Evolutionary conservation across 306 rosid genomes (phyloP).

Genomic region (Benincasa hispida): DNA sequence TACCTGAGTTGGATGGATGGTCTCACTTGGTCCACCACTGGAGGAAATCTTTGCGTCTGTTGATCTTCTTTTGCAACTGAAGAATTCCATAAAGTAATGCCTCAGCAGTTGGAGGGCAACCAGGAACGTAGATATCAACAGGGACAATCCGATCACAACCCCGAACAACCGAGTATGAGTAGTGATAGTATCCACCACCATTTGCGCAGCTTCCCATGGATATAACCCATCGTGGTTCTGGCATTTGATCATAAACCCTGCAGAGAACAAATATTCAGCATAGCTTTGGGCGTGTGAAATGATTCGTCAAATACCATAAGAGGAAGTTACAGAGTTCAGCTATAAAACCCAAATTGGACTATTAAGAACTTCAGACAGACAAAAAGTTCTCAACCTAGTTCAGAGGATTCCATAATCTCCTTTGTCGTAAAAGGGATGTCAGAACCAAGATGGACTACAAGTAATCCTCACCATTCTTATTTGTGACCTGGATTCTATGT

Average conservation of each 20-base stretch:
- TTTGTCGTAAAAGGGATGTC: background rate
- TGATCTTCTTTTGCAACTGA: conserved; percentile 96
- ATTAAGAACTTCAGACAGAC: background rate
- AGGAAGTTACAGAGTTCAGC: background rate
- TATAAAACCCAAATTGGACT: background rate
- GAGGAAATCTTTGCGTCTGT: conserved; percentile 94
- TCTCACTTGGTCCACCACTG: conserved; percentile 91
- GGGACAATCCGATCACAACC: conserved; percentile 97
- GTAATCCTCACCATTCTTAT: background rate
- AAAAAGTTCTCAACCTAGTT: background rate
- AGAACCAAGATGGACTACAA: background rate
- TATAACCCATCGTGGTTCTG: conserved; percentile 95
- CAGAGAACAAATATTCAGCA: background rate
- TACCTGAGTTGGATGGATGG: background rate
- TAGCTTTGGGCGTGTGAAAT: background rate
- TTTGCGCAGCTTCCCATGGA: conserved; percentile 99
- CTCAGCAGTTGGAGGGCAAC: conserved; percentile 98
- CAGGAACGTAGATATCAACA: conserved; percentile 90
- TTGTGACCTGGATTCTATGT: background rate
- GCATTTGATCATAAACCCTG: conserved; percentile 99
- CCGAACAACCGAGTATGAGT: conserved; percentile 84
- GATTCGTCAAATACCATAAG: background rate
- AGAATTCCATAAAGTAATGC: conserved; percentile 87
- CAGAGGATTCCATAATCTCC: background rate
- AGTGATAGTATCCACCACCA: conserved; percentile 98